Conservation (phyloP, 1,284 basidiomycete species). For the Trichosporon asahii region DNA sequence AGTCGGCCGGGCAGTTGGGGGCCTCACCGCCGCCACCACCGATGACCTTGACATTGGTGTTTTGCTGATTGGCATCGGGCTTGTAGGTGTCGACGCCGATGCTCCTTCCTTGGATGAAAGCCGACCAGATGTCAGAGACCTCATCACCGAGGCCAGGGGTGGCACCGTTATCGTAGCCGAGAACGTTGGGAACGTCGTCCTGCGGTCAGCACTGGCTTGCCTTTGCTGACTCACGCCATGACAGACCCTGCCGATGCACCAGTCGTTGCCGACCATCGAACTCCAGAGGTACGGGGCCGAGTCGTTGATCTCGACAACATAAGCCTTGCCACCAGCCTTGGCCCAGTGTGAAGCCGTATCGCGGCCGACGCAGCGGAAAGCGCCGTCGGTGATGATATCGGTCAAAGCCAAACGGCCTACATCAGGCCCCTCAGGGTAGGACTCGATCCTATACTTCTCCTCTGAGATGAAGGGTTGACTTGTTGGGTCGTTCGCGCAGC, state of each 20-base stretch:
- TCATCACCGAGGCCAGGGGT: conserved; percentile 15
- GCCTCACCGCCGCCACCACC: conserved; percentile 25
- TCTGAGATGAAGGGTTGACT: too few relatives aligned
- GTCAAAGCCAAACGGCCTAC: too few relatives aligned
- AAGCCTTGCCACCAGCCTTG: too few relatives aligned
- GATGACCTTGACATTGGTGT: conserved; percentile 19
- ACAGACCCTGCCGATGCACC: conserved; percentile 33
- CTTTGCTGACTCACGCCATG: conserved; percentile 20
- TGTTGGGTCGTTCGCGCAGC: too few relatives aligned
- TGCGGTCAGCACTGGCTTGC: not conserved
- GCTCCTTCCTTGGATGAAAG: conserved; percentile 32
- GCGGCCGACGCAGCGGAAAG: too few relatives aligned
- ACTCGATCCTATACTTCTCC: too few relatives aligned
- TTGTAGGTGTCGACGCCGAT: conserved; percentile 16
- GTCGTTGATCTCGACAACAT: too few relatives aligned
- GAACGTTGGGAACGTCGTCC: conserved; percentile 43
- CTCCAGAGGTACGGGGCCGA: conserved; percentile 60
- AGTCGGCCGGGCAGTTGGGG: conserved; percentile 28
- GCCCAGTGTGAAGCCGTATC: too few relatives aligned
- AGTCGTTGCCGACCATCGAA: conserved; percentile 20
- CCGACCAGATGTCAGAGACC: conserved; percentile 30
- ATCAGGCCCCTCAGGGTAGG: too few relatives aligned
- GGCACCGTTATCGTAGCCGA: conserved; percentile 21
- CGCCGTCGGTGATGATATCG: too few relatives aligned
- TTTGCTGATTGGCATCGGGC: not conserved